phyloP scores from a whole-genome alignment of 345 rosid genomes.

The Gossypium anomalum region DNA sequence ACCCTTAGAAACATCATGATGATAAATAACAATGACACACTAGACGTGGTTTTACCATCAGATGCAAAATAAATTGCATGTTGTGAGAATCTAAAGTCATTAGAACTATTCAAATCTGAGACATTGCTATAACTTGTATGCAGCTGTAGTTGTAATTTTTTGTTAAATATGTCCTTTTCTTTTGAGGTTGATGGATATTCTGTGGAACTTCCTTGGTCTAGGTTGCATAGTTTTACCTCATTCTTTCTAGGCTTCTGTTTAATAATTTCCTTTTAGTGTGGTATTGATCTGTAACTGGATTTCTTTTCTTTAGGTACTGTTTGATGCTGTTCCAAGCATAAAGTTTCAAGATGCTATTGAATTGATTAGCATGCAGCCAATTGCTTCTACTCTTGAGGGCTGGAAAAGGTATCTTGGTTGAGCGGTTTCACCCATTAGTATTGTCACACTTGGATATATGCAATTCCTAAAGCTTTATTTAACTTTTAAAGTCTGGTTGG shows the following conservation, averaged over 20 bases:
- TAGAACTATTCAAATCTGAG: neutral
- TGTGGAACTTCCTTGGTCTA: conserved; percentile 9
- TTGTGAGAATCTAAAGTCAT: neutral
- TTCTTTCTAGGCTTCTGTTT: neutral
- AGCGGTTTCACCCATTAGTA: neutral
- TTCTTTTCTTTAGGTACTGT: conserved; percentile 58
- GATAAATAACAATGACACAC: neutral
- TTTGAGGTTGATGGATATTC: neutral
- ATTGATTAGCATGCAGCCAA: conserved; percentile 88
- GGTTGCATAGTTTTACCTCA: conserved; percentile 5
- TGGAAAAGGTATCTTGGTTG: conserved; percentile 64
- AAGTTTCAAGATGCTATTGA: conserved; percentile 84
- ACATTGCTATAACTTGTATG: neutral
- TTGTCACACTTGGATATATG: neutral
- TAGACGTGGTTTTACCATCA: neutral
- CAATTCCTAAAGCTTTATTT: neutral
- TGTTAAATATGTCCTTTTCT: neutral
- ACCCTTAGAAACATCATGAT: neutral
- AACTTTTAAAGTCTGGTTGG: neutral
- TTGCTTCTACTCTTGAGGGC: conserved; percentile 65
- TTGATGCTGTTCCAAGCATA: conserved; percentile 91
- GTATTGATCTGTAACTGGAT: conserved; percentile 19
- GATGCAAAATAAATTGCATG: neutral
- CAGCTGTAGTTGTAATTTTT: neutral
- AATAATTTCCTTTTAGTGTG: neutral